Evolutionary conservation across 768 basidiomycete species (phyloP), one percentile per base, ranked within the genome.

Genomic region (Zangia roseola): DNA sequence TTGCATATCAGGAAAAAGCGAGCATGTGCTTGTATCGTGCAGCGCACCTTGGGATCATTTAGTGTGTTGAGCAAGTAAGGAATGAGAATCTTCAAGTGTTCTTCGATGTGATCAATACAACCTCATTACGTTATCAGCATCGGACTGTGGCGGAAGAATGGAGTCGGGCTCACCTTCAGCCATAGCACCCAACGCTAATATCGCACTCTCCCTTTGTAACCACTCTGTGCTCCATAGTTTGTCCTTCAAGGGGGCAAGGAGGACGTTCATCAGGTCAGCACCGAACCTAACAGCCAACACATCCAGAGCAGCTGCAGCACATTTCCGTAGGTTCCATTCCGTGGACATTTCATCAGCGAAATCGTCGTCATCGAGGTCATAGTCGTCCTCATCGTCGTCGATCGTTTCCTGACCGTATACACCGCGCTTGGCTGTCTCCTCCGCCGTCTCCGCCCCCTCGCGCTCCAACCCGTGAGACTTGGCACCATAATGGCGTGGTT

Each of bases 321-420:
- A 99, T 73, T 99, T 99, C 54, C 97, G 81, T 52, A 98, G 75
- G 71, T 98, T 99, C 97, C 97, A 99, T 66, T 98, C 94, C 2
- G 95, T 95, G 10, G 90, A 88, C 78, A 91, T 89, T 64, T 97
- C 97, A 50, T 98, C 97, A 13, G 93, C 93, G 57, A 95, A 94
- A 19, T 69, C 66, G 50, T 94, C 92, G 38, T 92, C 88, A 55
- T 93, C 87, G 55, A 86, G 75, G 57, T 94, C 84, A 53, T 91
- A 84, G 50, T 94, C 88, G 4, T 94, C 91, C 3, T 94, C 90
- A 0, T 94, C 92, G 0, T 84, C 85, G 55, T 92, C 88, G 42
- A 83, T 72, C 13, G 85, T 83, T 63, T 92, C 92, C 58, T 90
- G 85, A 19, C 87, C 91, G 49, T 88, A 91, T 10, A 82, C 86